Conservation (phyloP, 768 basidiomycete species). For the Rhodotorula graminis region DNA sequence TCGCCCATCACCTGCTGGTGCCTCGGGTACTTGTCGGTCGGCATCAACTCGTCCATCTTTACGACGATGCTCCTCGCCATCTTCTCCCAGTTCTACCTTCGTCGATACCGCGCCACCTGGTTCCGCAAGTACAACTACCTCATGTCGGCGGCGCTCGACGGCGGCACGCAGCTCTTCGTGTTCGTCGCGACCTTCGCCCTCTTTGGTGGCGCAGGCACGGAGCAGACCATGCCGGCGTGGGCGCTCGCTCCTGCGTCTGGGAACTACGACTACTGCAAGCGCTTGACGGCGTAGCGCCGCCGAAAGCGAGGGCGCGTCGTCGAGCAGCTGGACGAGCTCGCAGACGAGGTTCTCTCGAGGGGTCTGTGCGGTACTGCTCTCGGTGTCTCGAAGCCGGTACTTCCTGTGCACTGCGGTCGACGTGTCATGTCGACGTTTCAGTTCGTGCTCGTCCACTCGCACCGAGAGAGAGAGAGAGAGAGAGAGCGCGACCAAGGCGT, state of each 20-base stretch:
- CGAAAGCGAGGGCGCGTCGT: too few species aligned
- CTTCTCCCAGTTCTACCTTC: constrained; percentile 57
- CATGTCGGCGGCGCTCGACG: constrained; percentile 62
- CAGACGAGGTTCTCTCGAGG: too few species aligned
- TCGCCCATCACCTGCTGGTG: constrained; percentile 47
- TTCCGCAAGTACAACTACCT: constrained; percentile 51
- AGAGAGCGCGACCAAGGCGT: too few species aligned
- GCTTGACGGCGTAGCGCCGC: neutral
- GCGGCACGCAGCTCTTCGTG: constrained; percentile 50
- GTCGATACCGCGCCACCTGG: constrained; percentile 60
- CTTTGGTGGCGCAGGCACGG: constrained; percentile 50
- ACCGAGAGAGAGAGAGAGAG: too few species aligned
- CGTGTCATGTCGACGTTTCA: too few species aligned
- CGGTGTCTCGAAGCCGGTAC: too few species aligned
- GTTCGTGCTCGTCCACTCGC: too few species aligned
- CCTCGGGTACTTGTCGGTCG: constrained; percentile 53
- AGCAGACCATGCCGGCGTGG: constrained; percentile 33
- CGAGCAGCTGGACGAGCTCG: neutral
- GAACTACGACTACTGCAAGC: neutral
- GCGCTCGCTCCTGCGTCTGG: neutral
- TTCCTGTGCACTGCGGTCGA: too few species aligned
- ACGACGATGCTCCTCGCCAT: constrained; percentile 56
- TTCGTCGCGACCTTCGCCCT: constrained; percentile 55
- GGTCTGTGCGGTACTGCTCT: too few species aligned
- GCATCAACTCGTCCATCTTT: constrained; percentile 57